Conservation (phyloP, 2,329 filamentous ascomycete species). For the Periconia macrospinosa region DNA sequence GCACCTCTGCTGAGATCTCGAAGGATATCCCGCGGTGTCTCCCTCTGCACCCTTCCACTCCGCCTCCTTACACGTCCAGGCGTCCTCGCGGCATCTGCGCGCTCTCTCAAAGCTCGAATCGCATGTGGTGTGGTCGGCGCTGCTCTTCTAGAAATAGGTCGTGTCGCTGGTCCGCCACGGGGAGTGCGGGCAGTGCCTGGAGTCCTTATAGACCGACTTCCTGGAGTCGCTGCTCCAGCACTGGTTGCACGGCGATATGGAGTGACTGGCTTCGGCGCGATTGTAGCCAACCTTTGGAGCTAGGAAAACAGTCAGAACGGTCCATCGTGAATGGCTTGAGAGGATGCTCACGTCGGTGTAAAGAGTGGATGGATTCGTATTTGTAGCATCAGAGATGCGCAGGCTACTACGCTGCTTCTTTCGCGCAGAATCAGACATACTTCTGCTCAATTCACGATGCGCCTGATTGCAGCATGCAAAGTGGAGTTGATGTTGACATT, state of each 20-base stretch:
- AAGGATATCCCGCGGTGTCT: conserved; percentile 59
- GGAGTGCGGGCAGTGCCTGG: conserved; percentile 41
- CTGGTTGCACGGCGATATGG: conserved; percentile 40
- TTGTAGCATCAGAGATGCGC: conserved; percentile 14
- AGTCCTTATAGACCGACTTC: conserved; percentile 32
- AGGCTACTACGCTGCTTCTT: conserved; percentile 40
- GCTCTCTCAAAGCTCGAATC: conserved; percentile 57
- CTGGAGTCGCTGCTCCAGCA: conserved; percentile 31
- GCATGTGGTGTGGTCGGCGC: conserved; percentile 60
- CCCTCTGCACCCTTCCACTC: conserved; percentile 54
- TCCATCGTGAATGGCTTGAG: not conserved
- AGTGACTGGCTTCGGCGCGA: conserved; percentile 36
- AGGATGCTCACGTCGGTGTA: conserved; percentile 19
- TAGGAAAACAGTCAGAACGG: conserved; percentile 11
- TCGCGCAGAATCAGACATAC: conserved; percentile 41
- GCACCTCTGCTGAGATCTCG: conserved; percentile 56
- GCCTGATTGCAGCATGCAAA: conserved; percentile 1
- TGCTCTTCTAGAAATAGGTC: conserved; percentile 37
- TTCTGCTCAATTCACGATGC: not conserved
- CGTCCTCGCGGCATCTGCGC: conserved; percentile 52
- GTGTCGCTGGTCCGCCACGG: conserved; percentile 33
- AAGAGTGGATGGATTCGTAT: conserved; percentile 16
- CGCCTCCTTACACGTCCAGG: conserved; percentile 52
- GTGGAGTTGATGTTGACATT: conserved; percentile 19
- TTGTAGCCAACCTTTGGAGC: conserved; percentile 31